Conservation (phyloP, 257 asterid genomes). For the Nicotiana benthamiana region DNA sequence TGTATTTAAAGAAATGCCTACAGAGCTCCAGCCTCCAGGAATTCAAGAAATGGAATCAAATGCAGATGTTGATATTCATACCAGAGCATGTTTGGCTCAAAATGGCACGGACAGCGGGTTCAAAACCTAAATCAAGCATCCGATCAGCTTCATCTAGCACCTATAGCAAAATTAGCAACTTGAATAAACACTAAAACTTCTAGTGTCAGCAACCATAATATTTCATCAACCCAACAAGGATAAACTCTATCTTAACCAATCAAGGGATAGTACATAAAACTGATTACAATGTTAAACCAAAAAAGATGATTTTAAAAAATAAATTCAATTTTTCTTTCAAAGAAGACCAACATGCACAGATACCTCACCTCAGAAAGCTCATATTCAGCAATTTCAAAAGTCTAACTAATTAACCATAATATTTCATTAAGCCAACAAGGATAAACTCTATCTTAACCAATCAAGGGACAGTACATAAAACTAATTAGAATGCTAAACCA, state of each 20-base stretch:
- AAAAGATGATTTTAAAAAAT: neutral
- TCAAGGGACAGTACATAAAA: neutral
- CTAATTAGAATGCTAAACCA: neutral
- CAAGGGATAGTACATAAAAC: neutral
- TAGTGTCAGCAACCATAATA: neutral
- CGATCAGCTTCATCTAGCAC: conserved; percentile 99
- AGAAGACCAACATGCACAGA: neutral
- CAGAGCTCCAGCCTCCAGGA: neutral
- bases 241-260: neutral
- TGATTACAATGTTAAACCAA: neutral
- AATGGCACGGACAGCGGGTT: conserved; percentile 92
- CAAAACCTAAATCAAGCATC: conserved; percentile 99
- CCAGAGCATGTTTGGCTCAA: conserved; percentile 81
- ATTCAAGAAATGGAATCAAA: neutral
- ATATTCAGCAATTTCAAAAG: neutral
- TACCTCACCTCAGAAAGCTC: neutral
- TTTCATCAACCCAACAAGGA: neutral
- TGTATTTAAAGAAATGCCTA: neutral
- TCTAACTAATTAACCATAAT: too few species aligned
- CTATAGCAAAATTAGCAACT: conserved; percentile 28
- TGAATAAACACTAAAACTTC: neutral
- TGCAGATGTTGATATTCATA: conserved; percentile 25
- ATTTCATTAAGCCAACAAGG: neutral
- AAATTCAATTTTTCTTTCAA: neutral
- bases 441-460: neutral